phyloP scores from a whole-genome alignment of 805 yeast genomes.

The Teunomyces lycoperdinae region DNA sequence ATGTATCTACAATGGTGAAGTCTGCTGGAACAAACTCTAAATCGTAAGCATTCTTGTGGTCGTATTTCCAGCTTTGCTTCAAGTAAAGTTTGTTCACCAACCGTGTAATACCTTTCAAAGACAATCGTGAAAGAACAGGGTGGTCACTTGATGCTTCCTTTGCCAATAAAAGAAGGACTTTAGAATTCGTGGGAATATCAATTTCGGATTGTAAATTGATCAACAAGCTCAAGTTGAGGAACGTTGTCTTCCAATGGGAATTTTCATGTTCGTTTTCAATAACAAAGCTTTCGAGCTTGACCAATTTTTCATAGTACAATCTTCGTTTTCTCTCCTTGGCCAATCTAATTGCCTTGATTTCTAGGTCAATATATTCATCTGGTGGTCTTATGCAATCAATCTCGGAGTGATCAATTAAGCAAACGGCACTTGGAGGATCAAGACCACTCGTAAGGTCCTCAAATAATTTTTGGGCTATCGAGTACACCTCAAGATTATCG shows the following conservation, averaged over 20 bases:
- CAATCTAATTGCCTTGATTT: slow-evolving; percentile 54
- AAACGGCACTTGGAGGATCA: slow-evolving; percentile 37
- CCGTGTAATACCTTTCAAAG: slow-evolving; percentile 57
- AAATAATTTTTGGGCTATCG: slow-evolving; percentile 53
- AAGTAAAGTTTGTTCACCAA: slow-evolving; percentile 42
- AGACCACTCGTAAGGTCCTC: slow-evolving; percentile 27
- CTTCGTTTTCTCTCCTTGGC: slow-evolving; percentile 62
- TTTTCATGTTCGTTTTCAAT: slow-evolving; percentile 23
- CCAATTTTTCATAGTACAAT: slow-evolving; percentile 38
- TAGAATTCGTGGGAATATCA: slow-evolving; percentile 43
- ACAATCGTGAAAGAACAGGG: slow-evolving; percentile 61
- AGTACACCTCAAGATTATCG: slow-evolving; percentile 55
- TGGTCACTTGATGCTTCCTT: slow-evolving; percentile 56
- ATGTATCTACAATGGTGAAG: slow-evolving; percentile 42
- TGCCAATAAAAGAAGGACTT: slow-evolving; percentile 43
- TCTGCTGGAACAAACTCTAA: slow-evolving; percentile 32
- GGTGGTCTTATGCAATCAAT: slow-evolving; percentile 57
- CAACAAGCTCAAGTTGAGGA: slow-evolving; percentile 48
- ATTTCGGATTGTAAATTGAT: slow-evolving; percentile 51
- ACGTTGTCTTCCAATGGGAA: slow-evolving; percentile 57
- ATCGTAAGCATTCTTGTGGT: slow-evolving; percentile 42
- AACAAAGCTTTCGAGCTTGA: slow-evolving; percentile 40
- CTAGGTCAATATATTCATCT: slow-evolving; percentile 53
- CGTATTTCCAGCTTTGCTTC: slow-evolving; percentile 47
- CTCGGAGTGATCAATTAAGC: slow-evolving; percentile 46